Evolutionary conservation across 371 early-diverging fungal species (phyloP).

Genomic region (Circinella minor): DNA sequence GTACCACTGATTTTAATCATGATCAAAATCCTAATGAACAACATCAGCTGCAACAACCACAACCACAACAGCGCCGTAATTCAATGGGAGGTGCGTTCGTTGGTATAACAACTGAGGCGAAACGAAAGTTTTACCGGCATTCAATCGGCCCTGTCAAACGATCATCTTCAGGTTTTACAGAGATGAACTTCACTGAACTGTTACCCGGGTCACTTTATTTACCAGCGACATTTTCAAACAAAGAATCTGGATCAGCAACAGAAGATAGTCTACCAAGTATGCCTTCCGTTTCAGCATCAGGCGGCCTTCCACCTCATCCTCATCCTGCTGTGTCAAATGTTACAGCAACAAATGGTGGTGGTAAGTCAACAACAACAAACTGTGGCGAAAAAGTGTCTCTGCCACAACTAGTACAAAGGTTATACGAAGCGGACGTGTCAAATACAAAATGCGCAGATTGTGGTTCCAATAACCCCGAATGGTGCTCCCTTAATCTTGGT

Average conservation of each 20-base stretch:
- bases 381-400: neutral
- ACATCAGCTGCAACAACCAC: no score
- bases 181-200: conserved; percentile 1
- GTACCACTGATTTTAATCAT: conserved; percentile 26
- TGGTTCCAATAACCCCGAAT: conserved; percentile 80
- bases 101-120: conserved; percentile 9
- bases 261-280: neutral
- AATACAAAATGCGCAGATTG: conserved; percentile 90
- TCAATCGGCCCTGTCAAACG: conserved; percentile 6
- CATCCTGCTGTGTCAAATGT: neutral
- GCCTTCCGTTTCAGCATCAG: neutral
- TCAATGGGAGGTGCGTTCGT: conserved; percentile 10
- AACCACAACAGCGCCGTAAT: neutral
- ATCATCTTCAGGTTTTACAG: neutral
- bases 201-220: conserved; percentile 1
- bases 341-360: neutral
- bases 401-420: conserved; percentile 17
- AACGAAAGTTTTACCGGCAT: conserved; percentile 12
- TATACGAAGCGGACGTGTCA: conserved; percentile 50
- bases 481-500: conserved; percentile 95
- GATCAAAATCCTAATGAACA: neutral
- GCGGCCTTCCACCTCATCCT: neutral
- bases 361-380: conserved; percentile 9
- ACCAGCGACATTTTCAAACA: neutral
- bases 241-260: neutral